These are phyloP conservation scores for Eleusine coracana DNA, from an alignment of 176 grass and related monocot genomes.

Conservation along the genomic window DNA sequence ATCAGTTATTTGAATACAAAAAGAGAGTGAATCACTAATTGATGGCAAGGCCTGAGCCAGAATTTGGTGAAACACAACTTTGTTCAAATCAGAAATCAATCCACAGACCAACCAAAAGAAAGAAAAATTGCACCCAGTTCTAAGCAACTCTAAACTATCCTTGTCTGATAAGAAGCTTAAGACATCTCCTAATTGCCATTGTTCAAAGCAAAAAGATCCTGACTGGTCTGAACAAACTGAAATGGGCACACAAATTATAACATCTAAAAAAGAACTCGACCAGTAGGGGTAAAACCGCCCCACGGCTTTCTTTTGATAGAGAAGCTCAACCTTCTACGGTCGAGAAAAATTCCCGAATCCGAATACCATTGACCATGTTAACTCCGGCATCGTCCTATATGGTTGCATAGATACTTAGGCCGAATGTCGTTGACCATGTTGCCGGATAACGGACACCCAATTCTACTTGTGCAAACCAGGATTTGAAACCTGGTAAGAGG, in stretches of 20 bases:
- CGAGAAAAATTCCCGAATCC: too few relatives aligned
- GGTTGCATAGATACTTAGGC: too few relatives aligned
- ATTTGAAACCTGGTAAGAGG: too few relatives aligned
- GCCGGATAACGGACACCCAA: too few relatives aligned
- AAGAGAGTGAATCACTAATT: background rate
- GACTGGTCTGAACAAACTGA: slow-evolving; percentile 1
- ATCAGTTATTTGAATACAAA: background rate
- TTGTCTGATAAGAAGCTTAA: slow-evolving; percentile 53
- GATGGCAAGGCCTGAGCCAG: slow-evolving; percentile 22
- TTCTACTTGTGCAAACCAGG: too few relatives aligned
- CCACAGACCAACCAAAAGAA: slow-evolving; percentile 37
- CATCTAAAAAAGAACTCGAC: too few relatives aligned
- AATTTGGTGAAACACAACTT: slow-evolving; percentile 50
- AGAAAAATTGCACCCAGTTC: slow-evolving; percentile 28
- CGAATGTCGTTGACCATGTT: too few relatives aligned
- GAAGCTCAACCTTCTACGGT: too few relatives aligned
- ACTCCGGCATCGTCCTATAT: too few relatives aligned
- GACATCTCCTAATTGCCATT: slow-evolving; percentile 45
- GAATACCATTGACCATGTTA: too few relatives aligned
- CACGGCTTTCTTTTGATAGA: too few relatives aligned
- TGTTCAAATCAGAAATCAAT: slow-evolving; percentile 68
- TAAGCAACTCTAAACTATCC: slow-evolving; percentile 61
- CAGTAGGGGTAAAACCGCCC: too few relatives aligned
- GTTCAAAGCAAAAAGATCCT: slow-evolving; percentile 47
- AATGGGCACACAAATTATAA: background rate